phyloP scores from a whole-genome alignment of 116 monocot species.

The Cymodocea nodosa region DNA sequence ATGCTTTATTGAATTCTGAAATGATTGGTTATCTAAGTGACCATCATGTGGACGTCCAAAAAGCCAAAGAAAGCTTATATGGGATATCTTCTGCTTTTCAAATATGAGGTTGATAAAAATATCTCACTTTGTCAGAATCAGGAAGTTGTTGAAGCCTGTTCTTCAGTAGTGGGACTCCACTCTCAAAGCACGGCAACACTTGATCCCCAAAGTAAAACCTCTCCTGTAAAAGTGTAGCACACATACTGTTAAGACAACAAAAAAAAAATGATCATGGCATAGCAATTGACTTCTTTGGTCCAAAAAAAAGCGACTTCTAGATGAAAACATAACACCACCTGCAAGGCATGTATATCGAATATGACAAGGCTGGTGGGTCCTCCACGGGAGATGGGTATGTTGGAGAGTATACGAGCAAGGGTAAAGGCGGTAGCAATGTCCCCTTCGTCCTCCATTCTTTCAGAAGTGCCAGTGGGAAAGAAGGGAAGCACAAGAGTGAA shows the following conservation, averaged over 20 bases:
- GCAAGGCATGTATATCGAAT: conserved; percentile 93
- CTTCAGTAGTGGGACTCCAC: conserved; percentile 83
- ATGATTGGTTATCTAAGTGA: too few relatives aligned
- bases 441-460: conserved; percentile 99
- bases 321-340: conserved; percentile 20
- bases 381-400: conserved; percentile 87
- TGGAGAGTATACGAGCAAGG: conserved; percentile 79
- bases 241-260: not conserved
- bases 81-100: not conserved
- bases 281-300: not conserved
- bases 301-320: too few relatives aligned
- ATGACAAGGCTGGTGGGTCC: conserved; percentile 86
- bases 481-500: conserved; percentile 88
- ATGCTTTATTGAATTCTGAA: too few relatives aligned
- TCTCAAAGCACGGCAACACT: conserved; percentile 88
- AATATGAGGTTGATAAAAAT: not conserved
- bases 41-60: too few relatives aligned
- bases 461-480: conserved; percentile 82
- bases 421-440: conserved; percentile 88
- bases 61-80: not conserved
- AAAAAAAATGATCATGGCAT: not conserved
- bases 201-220: conserved; percentile 96
- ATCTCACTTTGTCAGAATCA: conserved; percentile 88
- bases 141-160: conserved; percentile 86
- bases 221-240: conserved; percentile 34